Conservation (phyloP, 148 eudicot genomes). For the Rhododendron henanense region DNA sequence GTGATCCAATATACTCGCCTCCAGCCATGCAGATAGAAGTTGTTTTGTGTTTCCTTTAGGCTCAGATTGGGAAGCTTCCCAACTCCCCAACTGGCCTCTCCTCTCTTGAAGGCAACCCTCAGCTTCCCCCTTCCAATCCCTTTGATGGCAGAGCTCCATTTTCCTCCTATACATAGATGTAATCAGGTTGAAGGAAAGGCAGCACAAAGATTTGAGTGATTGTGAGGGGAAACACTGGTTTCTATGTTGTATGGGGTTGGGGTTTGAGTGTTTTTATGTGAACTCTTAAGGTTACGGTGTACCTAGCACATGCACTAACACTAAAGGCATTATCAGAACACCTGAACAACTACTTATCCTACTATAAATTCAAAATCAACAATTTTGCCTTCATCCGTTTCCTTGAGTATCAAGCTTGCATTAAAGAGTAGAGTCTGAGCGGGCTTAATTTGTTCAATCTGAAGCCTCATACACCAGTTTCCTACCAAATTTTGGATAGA, state of each 20-base stretch:
- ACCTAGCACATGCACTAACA: not conserved
- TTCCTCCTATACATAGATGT: not conserved
- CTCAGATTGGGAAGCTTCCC: not conserved
- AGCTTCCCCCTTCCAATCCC: not conserved
- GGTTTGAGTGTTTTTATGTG: not conserved
- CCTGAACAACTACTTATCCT: not conserved
- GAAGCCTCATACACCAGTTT: not conserved
- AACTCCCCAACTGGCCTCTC: not conserved
- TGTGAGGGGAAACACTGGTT: not conserved
- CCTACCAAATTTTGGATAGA: not conserved
- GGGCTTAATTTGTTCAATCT: not conserved
- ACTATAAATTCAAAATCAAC: not conserved
- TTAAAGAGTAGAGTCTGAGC: not conserved
- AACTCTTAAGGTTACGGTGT: not conserved
- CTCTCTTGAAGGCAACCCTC: not conserved
- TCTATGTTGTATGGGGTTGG: not conserved
- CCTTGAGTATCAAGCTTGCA: not conserved
- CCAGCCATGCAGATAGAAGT: not conserved
- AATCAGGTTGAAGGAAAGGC: not conserved
- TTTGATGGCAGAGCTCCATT: not conserved
- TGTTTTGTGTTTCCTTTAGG: not conserved
- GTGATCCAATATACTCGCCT: not conserved
- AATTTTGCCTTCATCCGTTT: not conserved
- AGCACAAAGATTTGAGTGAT: not conserved
- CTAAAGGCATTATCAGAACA: not conserved